Evolutionary conservation across 176 grass and related monocot species (phyloP).

Genomic region (Cenchrus purpureus): DNA sequence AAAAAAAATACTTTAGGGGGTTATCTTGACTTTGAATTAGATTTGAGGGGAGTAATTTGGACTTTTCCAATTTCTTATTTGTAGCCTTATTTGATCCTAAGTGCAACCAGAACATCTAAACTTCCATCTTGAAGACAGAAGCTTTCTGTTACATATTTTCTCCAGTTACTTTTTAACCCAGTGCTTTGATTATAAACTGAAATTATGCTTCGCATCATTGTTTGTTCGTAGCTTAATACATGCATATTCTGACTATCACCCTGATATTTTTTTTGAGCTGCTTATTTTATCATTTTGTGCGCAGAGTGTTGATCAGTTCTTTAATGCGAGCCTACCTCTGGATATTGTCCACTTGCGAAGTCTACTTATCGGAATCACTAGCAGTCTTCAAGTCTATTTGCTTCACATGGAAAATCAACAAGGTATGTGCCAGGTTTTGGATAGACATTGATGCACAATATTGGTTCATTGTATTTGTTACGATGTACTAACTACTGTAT

Average conservation of each 20-base stretch:
- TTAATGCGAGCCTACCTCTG: conserved; percentile 70
- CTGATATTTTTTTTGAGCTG: conserved; percentile 25
- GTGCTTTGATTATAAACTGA: neutral
- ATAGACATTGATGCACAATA: neutral
- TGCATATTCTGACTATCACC: conserved; percentile 20
- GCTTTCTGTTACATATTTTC: conserved; percentile 11
- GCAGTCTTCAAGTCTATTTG: conserved; percentile 83
- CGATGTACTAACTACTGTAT: neutral
- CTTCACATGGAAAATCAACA: conserved; percentile 81
- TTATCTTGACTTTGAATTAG: too few species aligned
- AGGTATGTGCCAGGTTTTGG: conserved; percentile 59
- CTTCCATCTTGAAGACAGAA: conserved; percentile 30
- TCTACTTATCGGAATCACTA: conserved; percentile 81
- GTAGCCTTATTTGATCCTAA: conserved; percentile 18
- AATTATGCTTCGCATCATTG: neutral
- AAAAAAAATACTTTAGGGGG: too few species aligned
- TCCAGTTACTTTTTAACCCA: neutral
- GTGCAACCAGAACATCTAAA: neutral
- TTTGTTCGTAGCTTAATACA: conserved; percentile 11
- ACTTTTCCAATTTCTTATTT: neutral
- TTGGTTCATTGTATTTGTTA: neutral
- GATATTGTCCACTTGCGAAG: conserved; percentile 74
- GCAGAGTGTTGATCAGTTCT: conserved; percentile 89
- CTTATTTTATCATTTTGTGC: conserved; percentile 44
- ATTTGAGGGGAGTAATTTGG: too few species aligned